Evolutionary conservation across 2,329 filamentous ascomycete genomes (phyloP).

Genomic region (Aspergillus sp.): DNA sequence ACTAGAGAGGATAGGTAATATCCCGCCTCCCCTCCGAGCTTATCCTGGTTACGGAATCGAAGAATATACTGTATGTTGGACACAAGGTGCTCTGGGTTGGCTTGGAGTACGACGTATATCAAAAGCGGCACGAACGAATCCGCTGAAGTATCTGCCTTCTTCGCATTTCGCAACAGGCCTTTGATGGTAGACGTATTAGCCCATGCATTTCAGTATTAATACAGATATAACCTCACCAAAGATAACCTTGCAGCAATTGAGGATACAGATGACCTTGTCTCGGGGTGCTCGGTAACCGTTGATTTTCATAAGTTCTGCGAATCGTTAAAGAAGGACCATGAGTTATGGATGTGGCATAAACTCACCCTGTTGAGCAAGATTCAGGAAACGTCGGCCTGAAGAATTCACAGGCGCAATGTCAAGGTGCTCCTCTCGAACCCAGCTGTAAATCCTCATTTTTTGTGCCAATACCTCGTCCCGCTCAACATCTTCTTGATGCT

Average conservation of each 20-base stretch:
- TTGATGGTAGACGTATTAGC: not conserved
- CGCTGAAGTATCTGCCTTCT: slow-evolving; percentile 83
- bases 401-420: slow-evolving; percentile 85
- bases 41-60: slow-evolving; percentile 95
- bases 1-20: slow-evolving; percentile 96
- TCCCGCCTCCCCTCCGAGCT: slow-evolving; percentile 93
- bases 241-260: slow-evolving; percentile 99
- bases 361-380: slow-evolving; percentile 80
- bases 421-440: slow-evolving; percentile 89
- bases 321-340: slow-evolving; percentile 24
- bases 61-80: slow-evolving; percentile 98
- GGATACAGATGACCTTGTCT: slow-evolving; percentile 96
- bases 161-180: slow-evolving; percentile 83
- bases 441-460: slow-evolving; percentile 95
- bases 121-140: slow-evolving; percentile 94
- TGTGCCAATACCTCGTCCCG: slow-evolving; percentile 93
- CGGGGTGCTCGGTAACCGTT: slow-evolving; percentile 94
- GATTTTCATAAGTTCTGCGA: slow-evolving; percentile 86
- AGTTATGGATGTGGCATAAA: not conserved
- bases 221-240: slow-evolving; percentile 64
- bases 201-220: not conserved
- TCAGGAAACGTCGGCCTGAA: slow-evolving; percentile 83
- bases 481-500: slow-evolving; percentile 98
- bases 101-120: slow-evolving; percentile 92
- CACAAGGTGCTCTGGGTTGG: slow-evolving; percentile 91